Evolutionary conservation across 1,284 basidiomycete genomes (phyloP), one percentile per base, ranked within the genome.

Genomic region (Apiotrichum laibachii): DNA sequence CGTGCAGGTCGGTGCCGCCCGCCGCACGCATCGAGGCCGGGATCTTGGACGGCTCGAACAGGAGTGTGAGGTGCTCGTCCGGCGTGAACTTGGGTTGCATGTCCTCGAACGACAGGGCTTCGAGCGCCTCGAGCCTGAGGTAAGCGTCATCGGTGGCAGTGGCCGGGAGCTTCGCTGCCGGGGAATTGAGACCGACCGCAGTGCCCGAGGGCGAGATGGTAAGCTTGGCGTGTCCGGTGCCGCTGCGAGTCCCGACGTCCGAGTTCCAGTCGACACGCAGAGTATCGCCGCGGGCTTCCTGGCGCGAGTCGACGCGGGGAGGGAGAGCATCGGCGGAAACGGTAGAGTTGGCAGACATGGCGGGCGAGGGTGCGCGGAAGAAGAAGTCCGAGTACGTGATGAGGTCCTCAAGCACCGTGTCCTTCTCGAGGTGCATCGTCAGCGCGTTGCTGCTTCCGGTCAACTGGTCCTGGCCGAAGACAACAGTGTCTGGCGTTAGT

Each of bases 391-490:
- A 82, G 70, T 90, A 82, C 19, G 80, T 83, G 67, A 96, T 92
- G 39, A 96, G 79, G 68, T 92, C 88, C 72, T 94, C 92, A 83
- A 94, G 88, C 7, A 93, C 79, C 0, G 88, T 85, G 70, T 96
- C 92, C 83, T 91, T 92, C 73, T 79, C 82, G 15, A 81, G 81
- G 66, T 87, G 85, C 48, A 92, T 83, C 18, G 81, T 86, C 22
- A 92, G 78, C 18, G 92, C 80, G 71, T 91, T 88, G 1, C 83
- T 84, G 35, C 83, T 85, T 66, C 87, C 87, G 0, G 88, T 85
- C 50, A 89, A 81, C 59, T 93, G 89, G 60, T 95, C 92, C 72
- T 92, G 90, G 13, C 91, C 91, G 69, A 95, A 93, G 48, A 95
- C 84, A 13, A 92, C 89, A 13, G 85, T 82, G 59, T 73, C 69